These are phyloP conservation scores for Selaginella moellendorffii DNA, from an alignment of 75 land plant genomes.

Conservation along the genomic window DNA sequence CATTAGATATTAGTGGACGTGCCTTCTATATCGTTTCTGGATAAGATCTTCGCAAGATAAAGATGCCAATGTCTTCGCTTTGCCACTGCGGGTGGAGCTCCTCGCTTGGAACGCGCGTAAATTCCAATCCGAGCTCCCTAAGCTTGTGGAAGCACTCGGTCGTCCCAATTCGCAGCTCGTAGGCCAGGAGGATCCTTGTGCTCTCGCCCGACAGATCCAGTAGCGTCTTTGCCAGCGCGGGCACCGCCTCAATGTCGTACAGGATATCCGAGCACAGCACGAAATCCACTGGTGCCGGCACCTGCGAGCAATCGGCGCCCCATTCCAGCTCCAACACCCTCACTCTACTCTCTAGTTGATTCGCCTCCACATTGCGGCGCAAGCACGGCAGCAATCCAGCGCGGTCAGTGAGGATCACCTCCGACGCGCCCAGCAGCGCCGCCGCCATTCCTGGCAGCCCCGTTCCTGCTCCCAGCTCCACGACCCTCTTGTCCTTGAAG, in stretches of 20 bases:
- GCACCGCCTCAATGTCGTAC: slow-evolving; percentile 21
- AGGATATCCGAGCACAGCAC: slow-evolving; percentile 33
- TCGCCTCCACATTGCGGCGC: slow-evolving; percentile 20
- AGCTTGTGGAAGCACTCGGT: slow-evolving; percentile 23
- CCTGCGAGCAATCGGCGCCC: slow-evolving; percentile 12
- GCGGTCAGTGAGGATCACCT: slow-evolving; percentile 29
- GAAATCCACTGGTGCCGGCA: slow-evolving; percentile 14
- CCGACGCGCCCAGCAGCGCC: slow-evolving; percentile 20
- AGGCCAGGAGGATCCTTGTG: slow-evolving; percentile 17
- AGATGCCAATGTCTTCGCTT: not conserved
- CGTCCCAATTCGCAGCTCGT: slow-evolving; percentile 25
- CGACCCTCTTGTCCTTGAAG: slow-evolving; percentile 14
- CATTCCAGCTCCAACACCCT: slow-evolving; percentile 29
- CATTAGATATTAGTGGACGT: too few species aligned
- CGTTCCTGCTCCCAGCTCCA: slow-evolving; percentile 43
- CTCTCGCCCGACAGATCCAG: slow-evolving; percentile 6
- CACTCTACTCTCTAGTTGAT: slow-evolving; percentile 22
- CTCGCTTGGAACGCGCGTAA: not conserved
- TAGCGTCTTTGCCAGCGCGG: slow-evolving; percentile 14
- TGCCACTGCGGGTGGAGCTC: not conserved
- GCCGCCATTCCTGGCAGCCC: slow-evolving; percentile 36
- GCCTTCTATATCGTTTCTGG: too few species aligned
- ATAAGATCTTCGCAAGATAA: too few species aligned
- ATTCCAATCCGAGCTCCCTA: slow-evolving; percentile 17
- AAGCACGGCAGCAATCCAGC: slow-evolving; percentile 20